phyloP scores from a whole-genome alignment of 164 flowering plant genomes.

The Litsea cubeba region DNA sequence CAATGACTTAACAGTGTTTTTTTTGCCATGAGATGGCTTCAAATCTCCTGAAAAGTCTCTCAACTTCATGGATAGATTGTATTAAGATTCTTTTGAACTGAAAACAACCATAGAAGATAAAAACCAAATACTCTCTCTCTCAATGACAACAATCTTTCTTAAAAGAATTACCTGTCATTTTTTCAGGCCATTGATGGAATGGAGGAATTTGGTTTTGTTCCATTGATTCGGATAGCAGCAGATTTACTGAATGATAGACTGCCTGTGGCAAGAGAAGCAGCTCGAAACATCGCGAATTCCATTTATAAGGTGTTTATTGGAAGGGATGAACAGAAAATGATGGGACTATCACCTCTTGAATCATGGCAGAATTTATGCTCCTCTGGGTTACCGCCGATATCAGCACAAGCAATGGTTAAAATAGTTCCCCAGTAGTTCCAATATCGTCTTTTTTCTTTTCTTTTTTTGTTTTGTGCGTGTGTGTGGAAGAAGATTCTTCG shows the following conservation, averaged over 20 bases:
- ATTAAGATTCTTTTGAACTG: no score
- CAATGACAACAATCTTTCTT: not conserved
- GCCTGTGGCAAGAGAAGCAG: slow-evolving; percentile 91
- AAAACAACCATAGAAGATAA: no score
- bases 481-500: not conserved
- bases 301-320: slow-evolving; percentile 31
- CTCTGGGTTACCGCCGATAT: slow-evolving; percentile 54
- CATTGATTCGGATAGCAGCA: slow-evolving; percentile 47
- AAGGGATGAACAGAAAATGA: slow-evolving; percentile 45
- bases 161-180: not conserved
- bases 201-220: slow-evolving; percentile 59
- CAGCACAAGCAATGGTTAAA: slow-evolving; percentile 64
- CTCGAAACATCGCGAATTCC: slow-evolving; percentile 48
- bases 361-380: slow-evolving; percentile 73
- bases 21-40: no score
- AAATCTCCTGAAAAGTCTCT: no score
- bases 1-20: no score
- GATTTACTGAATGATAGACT: slow-evolving; percentile 70
- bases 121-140: no score
- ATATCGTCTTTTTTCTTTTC: not conserved
- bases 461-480: not conserved
- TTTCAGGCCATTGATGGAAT: slow-evolving; percentile 58
- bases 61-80: no score
- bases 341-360: slow-evolving; percentile 23
- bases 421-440: slow-evolving; percentile 23